Evolutionary conservation across 2,329 filamentous ascomycete genomes (phyloP), one percentile per base, ranked within the genome.

Genomic region (Coleophoma crateriformis): DNA sequence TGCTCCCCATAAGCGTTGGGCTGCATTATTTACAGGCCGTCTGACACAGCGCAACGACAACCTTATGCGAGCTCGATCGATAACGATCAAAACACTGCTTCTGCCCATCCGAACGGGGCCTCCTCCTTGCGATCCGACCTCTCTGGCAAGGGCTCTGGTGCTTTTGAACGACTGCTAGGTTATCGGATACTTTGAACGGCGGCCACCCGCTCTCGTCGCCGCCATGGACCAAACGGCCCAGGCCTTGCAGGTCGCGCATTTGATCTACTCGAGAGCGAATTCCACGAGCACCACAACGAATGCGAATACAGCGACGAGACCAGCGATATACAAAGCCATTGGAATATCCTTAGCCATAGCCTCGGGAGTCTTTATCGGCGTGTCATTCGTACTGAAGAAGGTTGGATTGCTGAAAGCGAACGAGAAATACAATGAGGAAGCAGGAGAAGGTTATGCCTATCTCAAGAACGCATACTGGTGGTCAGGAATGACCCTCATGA

Each of bases 391-490:
- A 27, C 72, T 99, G 63, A 97, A 97, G 71, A 99, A 99, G 72
- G 78, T 88, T 52, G 94, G 94, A 4, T 71, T 99, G 59, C 76
- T 99, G 54, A 90, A 84, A 67, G 92, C 94, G 46, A 99, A 97
- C 69, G 84, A 88, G 61, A 97, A 97, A 68, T 97, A 97, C 74
- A 87, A 95, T 54, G 90, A 97, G 70, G 89, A 88, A 57, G 91
- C 94, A 0, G 94, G 94, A 52, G 92, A 97, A 69, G 94, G 94
- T 50, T 97, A 97, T 67, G 91, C 92, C 54, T 99, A 97, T 67
- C 81, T 99, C 61, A 96, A 95, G 73, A 97, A 97, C 63, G 76
- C 76, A 17, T 96, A 81, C 74, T 99, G 94, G 94, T 99, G 94
- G 94, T 69, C 74, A 1, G 94, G 94, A 60, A 97, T 99, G 94